phyloP scores from a whole-genome alignment of 2,329 filamentous ascomycete genomes.

The Cladosporium sp. region DNA sequence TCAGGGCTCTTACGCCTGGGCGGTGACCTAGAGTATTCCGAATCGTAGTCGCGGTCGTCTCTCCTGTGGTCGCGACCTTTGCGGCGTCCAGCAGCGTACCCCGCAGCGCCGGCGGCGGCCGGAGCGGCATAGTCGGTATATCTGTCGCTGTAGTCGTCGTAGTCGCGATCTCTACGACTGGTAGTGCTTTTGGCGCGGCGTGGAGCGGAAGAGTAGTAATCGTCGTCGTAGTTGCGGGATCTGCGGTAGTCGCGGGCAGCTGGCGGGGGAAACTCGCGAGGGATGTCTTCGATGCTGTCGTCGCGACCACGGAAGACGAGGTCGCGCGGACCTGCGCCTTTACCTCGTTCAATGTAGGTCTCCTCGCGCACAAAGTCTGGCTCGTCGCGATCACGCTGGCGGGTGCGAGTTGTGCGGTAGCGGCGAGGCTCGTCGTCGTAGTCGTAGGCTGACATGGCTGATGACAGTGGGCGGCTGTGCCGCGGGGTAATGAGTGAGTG shows the following conservation, averaged over 20 bases:
- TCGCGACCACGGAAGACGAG: slow-evolving; percentile 56
- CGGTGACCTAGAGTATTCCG: slow-evolving; percentile 39
- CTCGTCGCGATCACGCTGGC: slow-evolving; percentile 44
- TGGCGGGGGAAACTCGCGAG: slow-evolving; percentile 76
- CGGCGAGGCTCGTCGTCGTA: slow-evolving; percentile 44
- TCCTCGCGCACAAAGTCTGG: slow-evolving; percentile 48
- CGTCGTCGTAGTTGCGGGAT: slow-evolving; percentile 45
- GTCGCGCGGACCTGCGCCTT: slow-evolving; percentile 40
- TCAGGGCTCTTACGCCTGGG: slow-evolving; percentile 34
- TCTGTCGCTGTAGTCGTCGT: slow-evolving; percentile 52
- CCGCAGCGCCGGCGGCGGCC: slow-evolving; percentile 39
- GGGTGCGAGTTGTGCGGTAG: slow-evolving; percentile 35
- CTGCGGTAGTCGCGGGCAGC: slow-evolving; percentile 31
- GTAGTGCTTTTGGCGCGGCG: slow-evolving; percentile 63
- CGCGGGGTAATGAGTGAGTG: slow-evolving; percentile 8
- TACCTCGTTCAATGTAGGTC: slow-evolving; percentile 45
- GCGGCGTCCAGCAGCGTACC: slow-evolving; percentile 32
- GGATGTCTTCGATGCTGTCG: slow-evolving; percentile 80
- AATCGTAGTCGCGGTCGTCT: slow-evolving; percentile 39
- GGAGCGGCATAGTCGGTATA: slow-evolving; percentile 44
- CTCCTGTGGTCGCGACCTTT: slow-evolving; percentile 20
- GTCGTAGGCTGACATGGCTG: slow-evolving; percentile 46
- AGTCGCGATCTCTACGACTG: slow-evolving; percentile 22
- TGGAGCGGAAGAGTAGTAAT: slow-evolving; percentile 38
- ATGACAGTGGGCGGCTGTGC: slow-evolving; percentile 8